Evolutionary conservation across 176 grass and related monocot genomes (phyloP), one percentile per base, ranked within the genome.

Genomic region (Elymus sibiricus): DNA sequence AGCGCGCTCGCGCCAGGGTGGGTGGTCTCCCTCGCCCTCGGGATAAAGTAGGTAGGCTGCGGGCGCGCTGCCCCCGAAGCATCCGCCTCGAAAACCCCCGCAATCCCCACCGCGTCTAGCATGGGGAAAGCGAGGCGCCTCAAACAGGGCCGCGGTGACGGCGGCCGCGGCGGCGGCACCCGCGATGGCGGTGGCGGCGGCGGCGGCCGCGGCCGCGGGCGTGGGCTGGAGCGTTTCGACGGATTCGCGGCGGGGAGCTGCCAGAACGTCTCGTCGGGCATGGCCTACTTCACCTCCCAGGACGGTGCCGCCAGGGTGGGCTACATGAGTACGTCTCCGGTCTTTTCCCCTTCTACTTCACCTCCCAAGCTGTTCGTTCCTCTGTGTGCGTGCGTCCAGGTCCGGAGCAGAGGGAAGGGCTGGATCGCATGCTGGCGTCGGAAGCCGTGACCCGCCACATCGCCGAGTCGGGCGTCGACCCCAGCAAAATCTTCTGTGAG

Each of bases 241-340:
- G 71, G 25, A 43, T 49, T 19, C 71, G 42, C 71, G 42, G 7
- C 43, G 71, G 71, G 71, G 14, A 75, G 71, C 71, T 49, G n/a
- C 71, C 71, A 19, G 2, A 75, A 75, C 71, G 71, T 19, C 25
- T 75, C 71, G 71, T 75, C 71, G 43, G 71, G 71, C 71, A 75
- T 47, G 71, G 71, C 71, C 71, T 75, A 49, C 71, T 75, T 75
- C 71, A 0, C 43, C 43, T 17, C 24, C 71, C 43, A 75, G 71
- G 7, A 75, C 71, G 17, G n/a, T n/a, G n/a, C n/a, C n/a, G n/a
- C n/a, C n/a, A n/a, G 71, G 71, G 5, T 49, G 25, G 71, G 71
- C 25, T 26, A 44, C 71, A 75, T 75, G 71, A 75, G 71, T 75
- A 75, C 71, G 71, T 74, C 63, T 21, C 65, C 31, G 2, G 13